Percentiles rank a stretch among this genome's conserved stretches.
phyloP scores from a whole-genome alignment of 1,284 basidiomycete genomes.

The Pseudozyma sp. region DNA sequence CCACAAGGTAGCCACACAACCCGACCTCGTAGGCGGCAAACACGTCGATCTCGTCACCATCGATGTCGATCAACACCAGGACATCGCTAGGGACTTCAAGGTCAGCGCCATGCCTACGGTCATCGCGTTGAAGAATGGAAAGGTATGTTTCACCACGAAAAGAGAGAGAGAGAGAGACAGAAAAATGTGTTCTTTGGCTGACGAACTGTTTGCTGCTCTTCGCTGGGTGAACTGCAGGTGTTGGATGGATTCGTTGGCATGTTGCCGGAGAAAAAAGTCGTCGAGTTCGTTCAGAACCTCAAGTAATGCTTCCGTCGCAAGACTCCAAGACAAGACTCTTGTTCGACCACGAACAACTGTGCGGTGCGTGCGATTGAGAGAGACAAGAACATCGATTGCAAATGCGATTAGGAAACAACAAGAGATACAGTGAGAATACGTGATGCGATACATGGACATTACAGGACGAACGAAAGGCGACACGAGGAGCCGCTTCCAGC shows the following conservation, averaged over 20 bases:
- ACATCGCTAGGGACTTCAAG: slow-evolving; percentile 48
- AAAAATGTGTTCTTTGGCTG: no score
- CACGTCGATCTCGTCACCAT: slow-evolving; percentile 51
- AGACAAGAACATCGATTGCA: not conserved
- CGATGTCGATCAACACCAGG: slow-evolving; percentile 53
- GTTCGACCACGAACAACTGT: not conserved
- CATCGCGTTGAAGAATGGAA: slow-evolving; percentile 51
- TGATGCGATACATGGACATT: no score
- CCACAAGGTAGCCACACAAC: slow-evolving; percentile 40
- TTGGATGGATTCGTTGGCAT: slow-evolving; percentile 54
- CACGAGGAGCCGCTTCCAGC: no score
- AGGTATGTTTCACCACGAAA: slow-evolving; percentile 18
- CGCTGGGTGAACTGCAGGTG: slow-evolving; percentile 4
- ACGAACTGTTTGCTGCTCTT: not conserved
- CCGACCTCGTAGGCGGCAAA: slow-evolving; percentile 35
- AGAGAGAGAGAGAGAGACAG: no score
- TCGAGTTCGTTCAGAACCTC: slow-evolving; percentile 54
- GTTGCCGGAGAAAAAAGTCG: slow-evolving; percentile 52
- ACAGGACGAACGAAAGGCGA: no score
- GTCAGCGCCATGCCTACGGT: slow-evolving; percentile 60
- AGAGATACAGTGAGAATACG: no score
- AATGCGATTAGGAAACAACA: no score
- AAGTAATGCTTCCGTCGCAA: slow-evolving; percentile 3
- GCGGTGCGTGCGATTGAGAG: not conserved
- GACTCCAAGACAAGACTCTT: not conserved